Percentiles rank a stretch among this genome's conserved stretches.
Evolutionary conservation across 495 filamentous ascomycete species (phyloP).

Genomic region (Delitschia confertaspora): DNA sequence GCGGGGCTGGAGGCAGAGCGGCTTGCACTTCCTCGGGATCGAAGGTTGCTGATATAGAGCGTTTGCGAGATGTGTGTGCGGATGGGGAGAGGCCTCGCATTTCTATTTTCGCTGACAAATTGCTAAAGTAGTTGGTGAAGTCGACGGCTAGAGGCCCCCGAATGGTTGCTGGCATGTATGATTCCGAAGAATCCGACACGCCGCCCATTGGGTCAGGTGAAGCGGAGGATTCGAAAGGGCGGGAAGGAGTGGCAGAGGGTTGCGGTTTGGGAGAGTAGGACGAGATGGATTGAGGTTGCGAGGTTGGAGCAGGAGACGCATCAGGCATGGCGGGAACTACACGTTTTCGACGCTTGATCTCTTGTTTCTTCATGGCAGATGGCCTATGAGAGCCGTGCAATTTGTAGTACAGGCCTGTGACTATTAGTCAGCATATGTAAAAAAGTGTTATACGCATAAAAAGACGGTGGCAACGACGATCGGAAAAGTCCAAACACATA

Average conservation of each 20-base stretch:
- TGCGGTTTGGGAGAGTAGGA: slow-evolving; percentile 30
- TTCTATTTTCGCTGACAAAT: slow-evolving; percentile 4
- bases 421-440: slow-evolving; percentile 25
- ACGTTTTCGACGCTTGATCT: slow-evolving; percentile 92
- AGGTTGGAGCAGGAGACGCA: background rate
- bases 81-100: slow-evolving; percentile 42
- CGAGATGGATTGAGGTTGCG: slow-evolving; percentile 20
- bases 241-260: slow-evolving; percentile 6
- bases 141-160: slow-evolving; percentile 30
- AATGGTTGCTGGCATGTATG: slow-evolving; percentile 4
- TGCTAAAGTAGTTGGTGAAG: slow-evolving; percentile 31
- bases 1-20: slow-evolving; percentile 39
- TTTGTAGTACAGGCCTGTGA: slow-evolving; percentile 86
- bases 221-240: slow-evolving; percentile 9
- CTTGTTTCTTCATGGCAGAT: slow-evolving; percentile 91
- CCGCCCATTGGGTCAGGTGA: slow-evolving; percentile 16
- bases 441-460: background rate
- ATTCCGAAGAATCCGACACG: slow-evolving; percentile 16
- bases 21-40: slow-evolving; percentile 27
- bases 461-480: slow-evolving; percentile 8
- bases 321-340: slow-evolving; percentile 76
- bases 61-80: slow-evolving; percentile 51
- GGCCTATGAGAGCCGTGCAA: slow-evolving; percentile 89
- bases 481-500: slow-evolving; percentile 42
- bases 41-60: slow-evolving; percentile 48